phyloP scores from a whole-genome alignment of 805 yeast species.

The Wickerhamiella hasegawae region DNA sequence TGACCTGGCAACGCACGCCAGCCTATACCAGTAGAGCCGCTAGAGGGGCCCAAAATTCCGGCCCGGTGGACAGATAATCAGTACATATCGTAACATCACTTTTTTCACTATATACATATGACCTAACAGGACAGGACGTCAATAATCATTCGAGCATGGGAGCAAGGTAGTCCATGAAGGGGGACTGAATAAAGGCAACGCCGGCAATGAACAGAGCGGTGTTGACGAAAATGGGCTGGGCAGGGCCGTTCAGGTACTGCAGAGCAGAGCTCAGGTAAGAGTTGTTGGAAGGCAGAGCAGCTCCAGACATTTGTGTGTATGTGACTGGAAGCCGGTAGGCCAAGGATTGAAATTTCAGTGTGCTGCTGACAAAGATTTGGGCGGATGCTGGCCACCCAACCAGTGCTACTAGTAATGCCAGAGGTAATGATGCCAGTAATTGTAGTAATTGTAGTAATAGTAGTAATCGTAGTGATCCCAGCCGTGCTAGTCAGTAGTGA shows the following conservation, averaged over 20 bases:
- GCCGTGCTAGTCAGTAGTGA: not conserved
- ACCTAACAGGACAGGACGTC: no score
- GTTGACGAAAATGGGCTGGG: constrained; percentile 14
- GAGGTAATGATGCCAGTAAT: not conserved
- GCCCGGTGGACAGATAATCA: no score
- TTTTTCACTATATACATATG: no score
- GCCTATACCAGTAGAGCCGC: no score
- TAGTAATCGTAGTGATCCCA: not conserved
- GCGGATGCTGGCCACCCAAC: not conserved
- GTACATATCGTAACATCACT: no score
- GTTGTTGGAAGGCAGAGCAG: not conserved
- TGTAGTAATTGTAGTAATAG: not conserved
- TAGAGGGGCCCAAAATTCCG: no score
- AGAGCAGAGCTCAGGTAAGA: constrained; percentile 10
- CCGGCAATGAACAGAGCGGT: constrained; percentile 20
- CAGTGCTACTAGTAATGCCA: not conserved
- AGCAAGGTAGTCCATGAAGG: constrained; percentile 24
- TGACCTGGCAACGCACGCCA: no score
- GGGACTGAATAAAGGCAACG: constrained; percentile 24
- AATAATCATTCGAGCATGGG: constrained; percentile 19
- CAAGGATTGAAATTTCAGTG: not conserved
- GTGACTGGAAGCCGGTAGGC: not conserved
- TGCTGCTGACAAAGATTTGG: not conserved
- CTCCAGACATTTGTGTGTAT: constrained; percentile 1
- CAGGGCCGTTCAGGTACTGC: constrained; percentile 14